phyloP scores from a whole-genome alignment of 495 filamentous ascomycete species.

The Daldinia bambusicola region DNA sequence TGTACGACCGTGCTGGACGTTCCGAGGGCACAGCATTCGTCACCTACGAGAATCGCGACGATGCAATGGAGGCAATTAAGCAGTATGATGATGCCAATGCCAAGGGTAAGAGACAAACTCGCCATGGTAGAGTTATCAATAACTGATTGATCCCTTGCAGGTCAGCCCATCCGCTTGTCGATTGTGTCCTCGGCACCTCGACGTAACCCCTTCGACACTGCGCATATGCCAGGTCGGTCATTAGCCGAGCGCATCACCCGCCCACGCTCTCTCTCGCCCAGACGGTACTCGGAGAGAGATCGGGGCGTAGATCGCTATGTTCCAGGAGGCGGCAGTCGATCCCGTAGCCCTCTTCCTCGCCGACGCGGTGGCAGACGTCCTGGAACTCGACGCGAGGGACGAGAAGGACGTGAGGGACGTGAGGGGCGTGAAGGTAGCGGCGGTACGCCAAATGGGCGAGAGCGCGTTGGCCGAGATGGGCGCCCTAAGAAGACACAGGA shows the following conservation, averaged over 20 bases:
- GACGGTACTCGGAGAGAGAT: constrained; percentile 71
- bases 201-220: constrained; percentile 69
- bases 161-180: constrained; percentile 85
- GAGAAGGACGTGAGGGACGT: background rate
- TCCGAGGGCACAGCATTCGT: constrained; percentile 88
- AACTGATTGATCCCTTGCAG: constrained; percentile 42
- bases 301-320: constrained; percentile 87
- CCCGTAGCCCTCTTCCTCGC: constrained; percentile 59
- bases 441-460: constrained; percentile 52
- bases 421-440: background rate
- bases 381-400: constrained; percentile 52
- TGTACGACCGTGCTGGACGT: constrained; percentile 91
- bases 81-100: constrained; percentile 94
- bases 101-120: constrained; percentile 62
- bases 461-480: constrained; percentile 56
- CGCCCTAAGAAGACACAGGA: constrained; percentile 90
- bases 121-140: constrained; percentile 8
- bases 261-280: constrained; percentile 62
- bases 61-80: constrained; percentile 77
- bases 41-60: constrained; percentile 73
- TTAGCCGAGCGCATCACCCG: constrained; percentile 80
- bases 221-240: constrained; percentile 64
- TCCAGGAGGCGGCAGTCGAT: constrained; percentile 66
- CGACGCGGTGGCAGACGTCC: constrained; percentile 60
- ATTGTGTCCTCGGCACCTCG: constrained; percentile 64